These are phyloP conservation scores for Coriolopsis trogii DNA, from an alignment of 1,284 basidiomycete genomes.

Conservation along the genomic window DNA sequence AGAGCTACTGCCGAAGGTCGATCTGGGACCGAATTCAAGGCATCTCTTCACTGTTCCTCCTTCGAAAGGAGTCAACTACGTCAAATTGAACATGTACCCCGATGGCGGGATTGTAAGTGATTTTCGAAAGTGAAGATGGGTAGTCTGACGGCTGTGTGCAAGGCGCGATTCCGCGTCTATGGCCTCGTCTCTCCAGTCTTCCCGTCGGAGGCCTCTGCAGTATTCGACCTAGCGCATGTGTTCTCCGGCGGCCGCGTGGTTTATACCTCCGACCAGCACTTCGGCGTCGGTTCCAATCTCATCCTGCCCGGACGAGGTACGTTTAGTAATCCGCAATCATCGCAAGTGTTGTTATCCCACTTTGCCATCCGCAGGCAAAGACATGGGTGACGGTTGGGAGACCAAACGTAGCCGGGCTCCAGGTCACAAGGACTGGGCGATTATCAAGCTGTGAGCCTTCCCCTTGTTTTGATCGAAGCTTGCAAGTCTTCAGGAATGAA, in stretches of 20 bases:
- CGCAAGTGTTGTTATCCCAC: conserved; percentile 9
- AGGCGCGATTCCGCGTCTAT: conserved; percentile 90
- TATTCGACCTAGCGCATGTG: conserved; percentile 89
- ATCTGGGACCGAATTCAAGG: conserved; percentile 80
- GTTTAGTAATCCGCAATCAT: conserved; percentile 7
- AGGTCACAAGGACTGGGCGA: conserved; percentile 89
- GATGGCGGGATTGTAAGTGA: conserved; percentile 90
- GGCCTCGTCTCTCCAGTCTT: conserved; percentile 74
- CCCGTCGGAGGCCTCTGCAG: conserved; percentile 49
- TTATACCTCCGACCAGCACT: conserved; percentile 90
- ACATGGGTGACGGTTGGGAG: conserved; percentile 99
- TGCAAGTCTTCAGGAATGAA: not conserved
- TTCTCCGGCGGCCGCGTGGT: conserved; percentile 88
- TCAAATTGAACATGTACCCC: conserved; percentile 95
- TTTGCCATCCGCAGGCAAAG: conserved; percentile 47
- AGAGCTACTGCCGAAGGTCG: conserved; percentile 75
- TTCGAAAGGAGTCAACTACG: conserved; percentile 67
- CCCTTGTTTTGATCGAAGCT: too few relatives aligned
- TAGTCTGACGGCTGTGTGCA: conserved; percentile 16
- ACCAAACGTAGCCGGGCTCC: conserved; percentile 85
- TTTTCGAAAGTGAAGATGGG: not conserved
- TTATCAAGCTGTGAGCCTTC: conserved; percentile 80
- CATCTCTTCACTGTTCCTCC: conserved; percentile 83
- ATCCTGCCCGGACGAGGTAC: conserved; percentile 86
- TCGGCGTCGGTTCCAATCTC: conserved; percentile 89